phyloP scores from a whole-genome alignment of 371 early-diverging fungal genomes.

The Fennellomyces sp. region DNA sequence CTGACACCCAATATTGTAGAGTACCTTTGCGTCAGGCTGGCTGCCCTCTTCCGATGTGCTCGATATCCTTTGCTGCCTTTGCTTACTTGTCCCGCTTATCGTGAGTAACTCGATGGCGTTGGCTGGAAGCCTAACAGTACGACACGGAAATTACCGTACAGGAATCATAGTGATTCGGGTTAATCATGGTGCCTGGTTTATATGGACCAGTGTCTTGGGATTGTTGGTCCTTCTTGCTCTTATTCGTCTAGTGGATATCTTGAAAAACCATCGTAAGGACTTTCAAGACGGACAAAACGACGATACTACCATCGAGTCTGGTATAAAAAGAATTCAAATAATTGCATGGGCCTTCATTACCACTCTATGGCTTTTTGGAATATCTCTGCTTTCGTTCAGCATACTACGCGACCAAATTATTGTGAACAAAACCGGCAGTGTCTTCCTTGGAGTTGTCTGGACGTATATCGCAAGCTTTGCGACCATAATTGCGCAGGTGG shows the following conservation, averaged over 20 bases:
- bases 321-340: conserved; percentile 27
- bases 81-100: conserved; percentile 26
- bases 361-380: conserved; percentile 17
- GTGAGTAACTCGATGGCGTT: conserved; percentile 33
- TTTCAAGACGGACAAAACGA: conserved; percentile 17
- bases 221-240: conserved; percentile 18
- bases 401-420: conserved; percentile 22
- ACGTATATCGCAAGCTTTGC: conserved; percentile 13
- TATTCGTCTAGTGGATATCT: conserved; percentile 20
- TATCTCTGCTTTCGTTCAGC: conserved; percentile 16
- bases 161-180: conserved; percentile 25
- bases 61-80: conserved; percentile 41
- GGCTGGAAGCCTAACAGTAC: conserved; percentile 34
- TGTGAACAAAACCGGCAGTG: conserved; percentile 13
- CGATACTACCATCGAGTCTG: conserved; percentile 20
- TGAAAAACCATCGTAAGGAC: conserved; percentile 22
- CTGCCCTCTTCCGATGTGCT: conserved; percentile 40
- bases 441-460: conserved; percentile 20
- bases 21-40: conserved; percentile 48
- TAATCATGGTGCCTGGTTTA: not conserved
- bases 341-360: conserved; percentile 14
- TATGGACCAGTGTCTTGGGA: too few relatives aligned
- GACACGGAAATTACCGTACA: conserved; percentile 13
- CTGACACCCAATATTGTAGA: too few relatives aligned
- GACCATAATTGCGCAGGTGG: not conserved